Base-by-base conservation (phyloP, 805 yeast species). In the Candida suzukii region DNA sequence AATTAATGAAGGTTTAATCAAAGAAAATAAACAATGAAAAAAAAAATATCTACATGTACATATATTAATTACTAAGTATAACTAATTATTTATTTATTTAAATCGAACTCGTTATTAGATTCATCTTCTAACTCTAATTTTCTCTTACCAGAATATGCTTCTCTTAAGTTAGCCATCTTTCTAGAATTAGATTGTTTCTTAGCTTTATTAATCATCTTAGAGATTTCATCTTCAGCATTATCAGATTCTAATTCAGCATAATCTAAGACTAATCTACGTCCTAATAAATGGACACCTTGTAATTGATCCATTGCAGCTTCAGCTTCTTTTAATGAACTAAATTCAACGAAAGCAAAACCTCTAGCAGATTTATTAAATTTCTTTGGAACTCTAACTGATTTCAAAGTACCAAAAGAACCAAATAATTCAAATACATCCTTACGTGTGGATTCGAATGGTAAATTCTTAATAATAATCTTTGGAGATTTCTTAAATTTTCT, bases 331-430 rank as follows among this genome's bases (percentile, higher is more conserved):
- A 86, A 73, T 32, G 93, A 68, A 11, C 84, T 69, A 58, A 84
- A 93, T 64, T 93, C 99, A 36, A 95, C 96, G 61, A 93, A 93
- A 0, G 98, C 99, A 70, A 93, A 93, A 59, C 99, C 99, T 60
- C 99, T 80, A 12, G 97, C 95, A 29, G 88, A 75, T 58, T 83
- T 85, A 71, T 93, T 95, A 68, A 91, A 90, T 61, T 93, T 93
- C 76, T 85, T 84, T 26, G 99, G 99, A 38, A 93, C 91, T 57
- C 99, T 80, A 34, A 90, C 96, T 2, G 97, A 85, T 55, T 90
- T 87, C 56, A 93, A 71, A 64, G 86, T 90, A 44, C 99, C 99
- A 66, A 91, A 93, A 1, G 98, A 82, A 44, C 93, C 88, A 65
- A 93, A 90, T 49, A 93, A 70, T 59, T 88, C 95, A 54, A 86